Base-by-base conservation (phyloP, 1,284 basidiomycete species). In the Golubevia pallescens region DNA sequence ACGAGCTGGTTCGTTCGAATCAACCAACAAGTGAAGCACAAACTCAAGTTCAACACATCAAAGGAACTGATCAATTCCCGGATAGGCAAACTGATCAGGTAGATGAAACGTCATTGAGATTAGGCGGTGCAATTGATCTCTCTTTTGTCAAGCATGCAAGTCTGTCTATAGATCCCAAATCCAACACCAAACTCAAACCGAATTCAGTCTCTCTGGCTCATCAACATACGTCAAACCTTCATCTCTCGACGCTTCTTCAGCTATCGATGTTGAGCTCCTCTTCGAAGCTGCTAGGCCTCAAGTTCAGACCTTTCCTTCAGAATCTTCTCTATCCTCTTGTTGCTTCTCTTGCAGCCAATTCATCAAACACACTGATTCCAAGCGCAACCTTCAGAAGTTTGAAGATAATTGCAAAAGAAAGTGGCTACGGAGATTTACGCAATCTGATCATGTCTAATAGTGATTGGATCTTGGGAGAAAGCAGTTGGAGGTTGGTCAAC, bases 391-490 rank as follows among this genome's bases (percentile, higher is more conserved):
- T 68, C 16, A 42, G 52, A 16, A 63, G 76, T 3, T 59, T 83
- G 32, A 51, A 59, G 8, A 60, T 70, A 8, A 70, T 84, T 7
- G 67, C 81, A 0, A 64, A 66, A n/a, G 65, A 77, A 8, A 67
- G 71, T 19, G 81, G 74, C 2, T 84, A 83, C 34, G 76, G 70
- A 1, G 71, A 67, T 32, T 56, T 77, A 5, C 60, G 70, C 58
- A 74, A 72, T 42, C 79, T 74, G 58, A 58, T 81, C 14, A 62
- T 77, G 19, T 77, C 81, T 56, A 74, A 84, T 38, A 77, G 78
- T 2, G 82, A 84, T 62, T 84, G 81, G 48, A 71, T 84, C 10
- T 61, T 84, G 14, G 80, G 80, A 3, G 66, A 74, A 1, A 80
- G 79, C 4, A 77, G 75, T 56, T 78, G 81, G 48, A 65, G 79